phyloP scores from a whole-genome alignment of 208 protist genomes.

The Tritrichomonas musculus region DNA sequence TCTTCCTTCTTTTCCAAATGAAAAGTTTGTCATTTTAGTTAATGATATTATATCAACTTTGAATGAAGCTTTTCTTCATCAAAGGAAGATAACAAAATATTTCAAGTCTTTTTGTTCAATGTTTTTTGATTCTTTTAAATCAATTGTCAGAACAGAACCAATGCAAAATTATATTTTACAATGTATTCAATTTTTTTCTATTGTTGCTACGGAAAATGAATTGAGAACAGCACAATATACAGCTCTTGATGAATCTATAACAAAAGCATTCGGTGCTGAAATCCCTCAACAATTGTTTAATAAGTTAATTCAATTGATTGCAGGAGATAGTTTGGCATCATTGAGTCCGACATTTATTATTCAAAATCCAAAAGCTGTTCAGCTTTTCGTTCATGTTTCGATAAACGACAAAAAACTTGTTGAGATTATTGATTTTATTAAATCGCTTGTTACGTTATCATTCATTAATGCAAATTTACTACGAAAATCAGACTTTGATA shows the following conservation, averaged over 20 bases:
- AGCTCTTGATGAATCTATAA: background rate
- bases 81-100: background rate
- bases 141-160: background rate
- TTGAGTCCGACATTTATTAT: background rate
- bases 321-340: background rate
- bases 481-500: background rate
- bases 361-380: background rate
- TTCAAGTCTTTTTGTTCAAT: background rate
- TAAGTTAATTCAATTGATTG: constrained; percentile 27
- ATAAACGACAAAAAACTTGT: background rate
- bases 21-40: background rate
- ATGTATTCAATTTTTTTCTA: constrained; percentile 26
- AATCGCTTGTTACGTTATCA: background rate
- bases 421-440: background rate
- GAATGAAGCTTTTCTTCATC: background rate
- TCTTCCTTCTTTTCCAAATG: background rate
- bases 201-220: background rate
- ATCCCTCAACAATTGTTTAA: background rate
- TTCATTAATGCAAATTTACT: background rate
- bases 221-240: background rate
- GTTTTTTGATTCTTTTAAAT: background rate
- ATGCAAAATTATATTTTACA: background rate
- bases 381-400: background rate
- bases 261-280: background rate
- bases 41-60: background rate